Base-by-base conservation (phyloP, 1,139 yeast species). In the Geotrichum phurueaensis region DNA sequence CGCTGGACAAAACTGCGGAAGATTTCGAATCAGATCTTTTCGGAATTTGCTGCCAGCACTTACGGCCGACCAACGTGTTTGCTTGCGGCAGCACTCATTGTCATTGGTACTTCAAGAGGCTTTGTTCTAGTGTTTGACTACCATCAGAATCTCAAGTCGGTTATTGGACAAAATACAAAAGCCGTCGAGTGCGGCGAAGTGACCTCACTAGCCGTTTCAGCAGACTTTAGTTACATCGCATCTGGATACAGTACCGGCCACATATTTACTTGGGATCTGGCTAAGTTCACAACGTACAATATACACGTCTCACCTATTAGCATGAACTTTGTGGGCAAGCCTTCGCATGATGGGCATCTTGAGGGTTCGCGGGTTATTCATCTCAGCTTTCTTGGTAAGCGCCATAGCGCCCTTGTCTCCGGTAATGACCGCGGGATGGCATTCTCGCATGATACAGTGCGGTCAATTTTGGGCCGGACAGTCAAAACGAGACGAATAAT, bases 81-180 rank as follows among this genome's bases (percentile, higher is more conserved):
- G 9, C 75, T 78, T 3, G 78, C 85, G 0, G 79, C 84, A 1
- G 77, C 84, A 2, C 77, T 77, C 59, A 77, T 89, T 1, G 83
- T 82, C 0, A 68, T 89, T 13, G 95, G 90, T 1, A 88, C 95
- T 0, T 68, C 79, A 0, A 78, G 78, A 56, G 92, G 92, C 0
- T 74, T 71, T 54, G 77, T 87, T 0, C 71, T 87, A 20, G 76
- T 85, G 1, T 89, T 86, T 70, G 86, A 84, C 68, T 87, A 85
- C 66, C 80, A 79, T 56, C 96, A 89, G 71, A 75, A 71, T 48
- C 71, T 84, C 15, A 75, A 76, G 36, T 75, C 73, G 60, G 74
- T 78, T 0, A 68, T 84, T 53, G 79, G 77, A 0, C 65, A 73
- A 48, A 65, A 68, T 43, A 62, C 68, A 12, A 64, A 66, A 43